phyloP scores from a whole-genome alignment of 2,329 filamentous ascomycete species.

The Talaromyces sp. region DNA sequence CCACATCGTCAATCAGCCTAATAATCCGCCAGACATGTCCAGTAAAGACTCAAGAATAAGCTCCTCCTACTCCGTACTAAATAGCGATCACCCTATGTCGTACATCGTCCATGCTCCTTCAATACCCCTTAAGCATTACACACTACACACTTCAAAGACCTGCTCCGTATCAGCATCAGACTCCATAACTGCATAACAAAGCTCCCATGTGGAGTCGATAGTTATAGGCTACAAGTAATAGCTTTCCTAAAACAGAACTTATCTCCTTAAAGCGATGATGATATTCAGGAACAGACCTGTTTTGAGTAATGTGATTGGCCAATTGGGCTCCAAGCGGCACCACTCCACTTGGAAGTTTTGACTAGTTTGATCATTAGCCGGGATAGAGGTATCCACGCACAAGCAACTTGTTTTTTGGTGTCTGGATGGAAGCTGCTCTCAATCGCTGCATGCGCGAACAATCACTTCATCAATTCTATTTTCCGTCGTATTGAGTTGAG shows the following conservation, averaged over 20 bases:
- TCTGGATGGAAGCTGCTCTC: not conserved
- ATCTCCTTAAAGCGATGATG: not conserved
- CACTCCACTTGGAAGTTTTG: not conserved
- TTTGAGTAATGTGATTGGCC: not conserved
- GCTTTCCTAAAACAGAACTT: not conserved
- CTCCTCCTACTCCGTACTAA: not conserved
- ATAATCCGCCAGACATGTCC: not conserved
- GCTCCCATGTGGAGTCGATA: not conserved
- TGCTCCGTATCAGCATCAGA: not conserved
- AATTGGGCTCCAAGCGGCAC: not conserved
- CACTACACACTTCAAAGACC: no score
- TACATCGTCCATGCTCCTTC: not conserved
- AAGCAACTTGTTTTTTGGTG: not conserved
- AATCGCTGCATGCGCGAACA: not conserved
- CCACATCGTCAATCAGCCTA: not conserved
- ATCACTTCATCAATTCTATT: not conserved
- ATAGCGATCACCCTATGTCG: slow-evolving; percentile 6
- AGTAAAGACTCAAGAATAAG: not conserved
- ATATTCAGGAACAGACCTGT: slow-evolving; percentile 12
- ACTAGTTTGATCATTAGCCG: not conserved
- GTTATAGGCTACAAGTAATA: not conserved
- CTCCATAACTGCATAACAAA: not conserved
- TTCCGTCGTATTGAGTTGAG: not conserved
- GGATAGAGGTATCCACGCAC: not conserved
- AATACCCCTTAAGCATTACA: not conserved